phyloP scores from a whole-genome alignment of 192 early-diverging fungal species.

The Spizellomyces sp. region DNA sequence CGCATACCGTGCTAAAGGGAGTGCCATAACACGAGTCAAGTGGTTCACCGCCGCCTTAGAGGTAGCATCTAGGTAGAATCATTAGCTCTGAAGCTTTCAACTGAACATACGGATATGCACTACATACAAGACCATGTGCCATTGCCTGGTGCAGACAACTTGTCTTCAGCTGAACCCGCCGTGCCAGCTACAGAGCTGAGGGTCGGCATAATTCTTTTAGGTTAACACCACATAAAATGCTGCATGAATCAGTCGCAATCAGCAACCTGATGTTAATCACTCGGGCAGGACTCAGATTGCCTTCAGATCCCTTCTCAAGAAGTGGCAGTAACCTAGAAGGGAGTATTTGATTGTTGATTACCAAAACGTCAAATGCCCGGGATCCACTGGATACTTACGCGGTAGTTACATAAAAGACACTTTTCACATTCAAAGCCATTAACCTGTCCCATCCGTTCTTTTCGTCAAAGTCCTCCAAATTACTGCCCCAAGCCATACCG shows the following conservation, averaged over 20 bases:
- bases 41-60: constrained; percentile 62
- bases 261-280: constrained; percentile 93
- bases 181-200: constrained; percentile 42
- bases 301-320: constrained; percentile 59
- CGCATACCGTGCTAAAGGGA: constrained; percentile 34
- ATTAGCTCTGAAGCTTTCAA: constrained; percentile 8
- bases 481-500: constrained; percentile 54
- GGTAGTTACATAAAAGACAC: constrained; percentile 77
- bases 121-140: constrained; percentile 50
- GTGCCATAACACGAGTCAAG: constrained; percentile 49
- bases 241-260: not conserved
- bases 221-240: not conserved
- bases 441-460: constrained; percentile 61
- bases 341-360: not conserved
- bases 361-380: not conserved
- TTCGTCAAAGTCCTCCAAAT: constrained; percentile 45
- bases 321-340: constrained; percentile 60
- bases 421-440: constrained; percentile 84
- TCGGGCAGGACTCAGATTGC: constrained; percentile 56
- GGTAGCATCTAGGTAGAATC: constrained; percentile 31
- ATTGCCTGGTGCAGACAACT: constrained; percentile 35
- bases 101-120: not conserved
- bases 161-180: constrained; percentile 36
- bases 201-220: not conserved
- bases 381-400: constrained; percentile 37